Conservation (phyloP, 768 basidiomycete genomes). For the Podaxis mareebaensis region DNA sequence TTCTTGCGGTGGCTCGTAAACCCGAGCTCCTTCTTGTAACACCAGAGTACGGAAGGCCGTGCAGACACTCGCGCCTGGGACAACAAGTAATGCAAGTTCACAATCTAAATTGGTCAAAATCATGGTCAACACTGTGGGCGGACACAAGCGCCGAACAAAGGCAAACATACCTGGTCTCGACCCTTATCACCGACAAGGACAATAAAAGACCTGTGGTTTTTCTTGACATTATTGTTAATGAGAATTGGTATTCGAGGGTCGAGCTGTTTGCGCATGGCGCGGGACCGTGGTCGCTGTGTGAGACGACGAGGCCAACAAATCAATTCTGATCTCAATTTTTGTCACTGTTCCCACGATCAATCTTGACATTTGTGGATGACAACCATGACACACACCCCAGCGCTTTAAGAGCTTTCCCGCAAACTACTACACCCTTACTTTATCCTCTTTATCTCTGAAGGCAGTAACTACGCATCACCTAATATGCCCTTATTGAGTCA, state of each 20-base stretch:
- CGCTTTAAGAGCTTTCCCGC: neutral
- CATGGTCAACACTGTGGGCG: neutral
- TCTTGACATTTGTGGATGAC: neutral
- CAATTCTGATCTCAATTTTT: slow-evolving; percentile 7
- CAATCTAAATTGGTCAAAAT: slow-evolving; percentile 55
- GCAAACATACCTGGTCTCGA: slow-evolving; percentile 75
- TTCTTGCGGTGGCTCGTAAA: slow-evolving; percentile 98
- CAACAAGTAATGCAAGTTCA: slow-evolving; percentile 93
- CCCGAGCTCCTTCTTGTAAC: slow-evolving; percentile 97
- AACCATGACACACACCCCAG: neutral
- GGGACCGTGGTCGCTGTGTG: neutral
- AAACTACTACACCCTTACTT: too few relatives aligned
- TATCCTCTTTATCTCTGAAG: too few relatives aligned
- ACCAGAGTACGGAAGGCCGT: slow-evolving; percentile 93
- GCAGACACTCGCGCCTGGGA: slow-evolving; percentile 90
- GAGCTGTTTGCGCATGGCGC: slow-evolving; percentile 77
- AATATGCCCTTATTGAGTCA: neutral
- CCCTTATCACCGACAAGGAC: slow-evolving; percentile 95
- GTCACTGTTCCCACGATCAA: slow-evolving; percentile 8
- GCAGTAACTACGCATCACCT: neutral
- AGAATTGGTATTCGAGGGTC: slow-evolving; percentile 92
- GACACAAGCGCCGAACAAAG: neutral
- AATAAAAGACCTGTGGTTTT: slow-evolving; percentile 92
- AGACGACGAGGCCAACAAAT: neutral
- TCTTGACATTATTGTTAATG: slow-evolving; percentile 91